Percentiles rank a stretch among this genome's conserved stretches.
Conservation (phyloP, 1,284 basidiomycete species). For the Malassezia brasiliensis region DNA sequence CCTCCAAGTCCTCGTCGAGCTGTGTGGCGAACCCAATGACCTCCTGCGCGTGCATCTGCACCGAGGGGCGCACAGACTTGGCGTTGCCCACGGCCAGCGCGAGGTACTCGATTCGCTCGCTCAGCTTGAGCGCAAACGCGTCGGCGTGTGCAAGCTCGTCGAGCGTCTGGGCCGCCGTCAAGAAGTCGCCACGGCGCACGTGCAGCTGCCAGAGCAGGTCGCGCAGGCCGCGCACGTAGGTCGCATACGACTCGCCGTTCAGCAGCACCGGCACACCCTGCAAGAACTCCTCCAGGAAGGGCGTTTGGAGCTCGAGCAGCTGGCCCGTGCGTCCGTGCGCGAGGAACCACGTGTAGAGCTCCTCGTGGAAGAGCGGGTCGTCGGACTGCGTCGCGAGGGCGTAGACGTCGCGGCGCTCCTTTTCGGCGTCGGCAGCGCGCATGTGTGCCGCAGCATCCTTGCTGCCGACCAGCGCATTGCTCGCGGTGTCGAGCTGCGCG, state of each 20-base stretch:
- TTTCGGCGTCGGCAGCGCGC: conserved; percentile 44
- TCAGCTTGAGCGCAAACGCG: conserved; percentile 54
- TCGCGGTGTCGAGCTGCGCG: conserved; percentile 48
- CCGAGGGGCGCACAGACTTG: conserved; percentile 53
- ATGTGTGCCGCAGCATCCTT: conserved; percentile 17
- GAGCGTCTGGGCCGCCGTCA: conserved; percentile 80
- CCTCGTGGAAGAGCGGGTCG: conserved; percentile 88
- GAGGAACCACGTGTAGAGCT: conserved; percentile 88
- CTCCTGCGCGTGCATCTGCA: conserved; percentile 59
- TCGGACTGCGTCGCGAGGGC: conserved; percentile 62
- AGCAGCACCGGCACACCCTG: conserved; percentile 67
- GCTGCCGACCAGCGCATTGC: conserved; percentile 22
- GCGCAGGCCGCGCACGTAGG: conserved; percentile 52
- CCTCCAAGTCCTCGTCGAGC: conserved; percentile 90
- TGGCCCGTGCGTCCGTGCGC: conserved; percentile 69
- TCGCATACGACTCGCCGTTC: conserved; percentile 45
- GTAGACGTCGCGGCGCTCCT: conserved; percentile 28
- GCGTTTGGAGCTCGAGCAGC: conserved; percentile 59
- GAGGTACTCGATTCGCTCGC: conserved; percentile 43
- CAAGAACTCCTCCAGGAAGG: conserved; percentile 78
- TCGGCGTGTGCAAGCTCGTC: conserved; percentile 75
- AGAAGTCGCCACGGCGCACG: conserved; percentile 57
- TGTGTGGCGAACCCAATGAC: conserved; percentile 86
- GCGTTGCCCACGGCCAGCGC: conserved; percentile 81
- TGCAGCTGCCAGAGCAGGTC: conserved; percentile 95